Base-by-base conservation (phyloP, 495 filamentous ascomycete genomes). In the Penicillium ucsense region DNA sequence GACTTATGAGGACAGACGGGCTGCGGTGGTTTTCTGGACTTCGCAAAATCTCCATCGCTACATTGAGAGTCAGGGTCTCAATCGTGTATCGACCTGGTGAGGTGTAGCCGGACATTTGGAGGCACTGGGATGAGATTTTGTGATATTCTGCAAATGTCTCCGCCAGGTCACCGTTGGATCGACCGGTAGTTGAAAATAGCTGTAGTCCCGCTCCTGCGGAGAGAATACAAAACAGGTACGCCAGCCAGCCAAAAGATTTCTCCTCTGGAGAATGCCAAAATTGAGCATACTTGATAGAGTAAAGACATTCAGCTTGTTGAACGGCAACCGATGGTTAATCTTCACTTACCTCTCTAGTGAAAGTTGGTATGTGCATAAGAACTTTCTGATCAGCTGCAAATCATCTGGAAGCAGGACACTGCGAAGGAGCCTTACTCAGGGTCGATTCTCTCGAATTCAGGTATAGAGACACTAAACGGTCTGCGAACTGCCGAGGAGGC, bases 351-450 rank as follows among this genome's bases (percentile, higher is more conserved):
- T 60, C 49, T 48, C 56, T 62, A 35, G 55, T 55, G 29, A 72
- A 68, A 30, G 65, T 62, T 5, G 66, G 64, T 10, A 64, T 51
- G 43, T 72, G 69, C 35, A 67, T 63, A 27, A 67, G 53, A 29
- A 64, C 62, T 65, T 4, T 33, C n/a, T n/a, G n/a, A 12, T 50
- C 35, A 49, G 37, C 37, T 28, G 10, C 5, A 9, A 20, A 20
- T 20, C 20, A 20, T 20, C 20, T 20, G 20, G 2, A 20, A 20
- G 20, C 20, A 20, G 20, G 20, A 20, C 20, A 20, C 20, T 20
- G 20, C 5, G 3, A 12, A 8, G 27, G 41, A 9, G 28, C 29
- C 3, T 11, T 45, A 65, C 62, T 50, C 43, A 65, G 59, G 9
- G 56, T 45, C 1, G 66, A 49, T 20, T 71, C 66, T 43, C 57